Percentiles rank a stretch among this genome's conserved stretches.
These are phyloP conservation scores for Cercospora beticola DNA, from an alignment of 2,329 filamentous ascomycete genomes.

Conservation along the genomic window DNA sequence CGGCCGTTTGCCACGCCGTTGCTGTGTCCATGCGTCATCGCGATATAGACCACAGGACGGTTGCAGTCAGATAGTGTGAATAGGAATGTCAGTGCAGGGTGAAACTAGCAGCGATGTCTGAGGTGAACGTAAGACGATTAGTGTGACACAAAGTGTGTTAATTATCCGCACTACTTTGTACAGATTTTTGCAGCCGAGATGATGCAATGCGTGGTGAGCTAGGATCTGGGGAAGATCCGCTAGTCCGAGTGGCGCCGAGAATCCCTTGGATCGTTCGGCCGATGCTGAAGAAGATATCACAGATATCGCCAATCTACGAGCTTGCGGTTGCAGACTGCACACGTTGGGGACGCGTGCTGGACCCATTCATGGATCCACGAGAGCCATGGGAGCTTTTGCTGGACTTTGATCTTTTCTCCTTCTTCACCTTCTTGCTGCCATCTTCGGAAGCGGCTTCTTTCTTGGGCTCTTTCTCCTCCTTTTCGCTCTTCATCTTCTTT, in stretches of 20 bases:
- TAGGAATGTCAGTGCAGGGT: background rate
- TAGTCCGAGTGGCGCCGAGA: constrained; percentile 13
- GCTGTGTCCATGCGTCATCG: background rate
- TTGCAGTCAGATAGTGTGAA: background rate
- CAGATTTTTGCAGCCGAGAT: constrained; percentile 10
- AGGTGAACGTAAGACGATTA: background rate
- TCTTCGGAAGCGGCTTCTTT: constrained; percentile 1
- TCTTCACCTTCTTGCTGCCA: constrained; percentile 3
- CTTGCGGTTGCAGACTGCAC: constrained; percentile 10
- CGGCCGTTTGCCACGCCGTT: background rate
- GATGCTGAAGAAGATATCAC: background rate
- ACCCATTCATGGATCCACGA: constrained; percentile 4
- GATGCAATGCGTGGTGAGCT: constrained; percentile 7
- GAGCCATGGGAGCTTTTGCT: constrained; percentile 13
- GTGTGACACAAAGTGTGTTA: background rate
- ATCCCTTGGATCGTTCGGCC: background rate
- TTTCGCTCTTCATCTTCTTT: constrained; percentile 42
- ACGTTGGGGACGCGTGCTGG: constrained; percentile 11
- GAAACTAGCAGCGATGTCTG: background rate
- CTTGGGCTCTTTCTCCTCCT: constrained; percentile 28
- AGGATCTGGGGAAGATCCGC: constrained; percentile 19
- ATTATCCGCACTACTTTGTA: constrained; percentile 1
- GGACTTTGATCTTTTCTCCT: constrained; percentile 31
- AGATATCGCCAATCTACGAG: constrained; percentile 3
- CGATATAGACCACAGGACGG: background rate